phyloP scores from a whole-genome alignment of 805 yeast genomes.

The Yueomyces sinensis region DNA sequence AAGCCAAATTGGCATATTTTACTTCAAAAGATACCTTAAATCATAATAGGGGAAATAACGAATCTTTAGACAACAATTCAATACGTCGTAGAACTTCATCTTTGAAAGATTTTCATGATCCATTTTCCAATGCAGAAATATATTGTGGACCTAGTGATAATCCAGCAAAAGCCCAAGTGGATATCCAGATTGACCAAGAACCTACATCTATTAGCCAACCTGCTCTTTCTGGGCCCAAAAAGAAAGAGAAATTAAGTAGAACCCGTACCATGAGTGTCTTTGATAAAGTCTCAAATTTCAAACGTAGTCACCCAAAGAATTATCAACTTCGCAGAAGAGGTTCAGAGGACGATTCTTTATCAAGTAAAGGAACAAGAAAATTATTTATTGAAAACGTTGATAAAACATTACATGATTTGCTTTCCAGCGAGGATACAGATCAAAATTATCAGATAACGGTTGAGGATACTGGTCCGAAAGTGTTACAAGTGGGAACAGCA shows the following conservation, averaged over 20 bases:
- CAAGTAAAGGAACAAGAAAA: constrained; percentile 25
- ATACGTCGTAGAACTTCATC: constrained; percentile 31
- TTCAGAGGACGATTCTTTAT: constrained; percentile 37
- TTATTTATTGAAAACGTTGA: constrained; percentile 70
- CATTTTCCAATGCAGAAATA: constrained; percentile 52
- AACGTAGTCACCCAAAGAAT: constrained; percentile 1
- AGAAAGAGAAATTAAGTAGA: constrained; percentile 28
- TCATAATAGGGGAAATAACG: too few relatives aligned
- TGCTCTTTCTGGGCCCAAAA: not conserved
- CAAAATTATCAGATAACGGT: constrained; percentile 72
- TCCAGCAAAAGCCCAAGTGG: constrained; percentile 27
- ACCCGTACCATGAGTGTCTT: constrained; percentile 44
- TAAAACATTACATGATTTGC: constrained; percentile 51
- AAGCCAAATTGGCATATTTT: too few relatives aligned
- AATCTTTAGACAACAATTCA: too few relatives aligned
- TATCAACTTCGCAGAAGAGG: constrained; percentile 33
- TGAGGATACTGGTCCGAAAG: constrained; percentile 77
- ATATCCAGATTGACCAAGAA: not conserved
- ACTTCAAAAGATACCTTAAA: too few relatives aligned
- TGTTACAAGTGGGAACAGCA: constrained; percentile 66
- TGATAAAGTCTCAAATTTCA: constrained; percentile 19
- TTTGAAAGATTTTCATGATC: constrained; percentile 39
- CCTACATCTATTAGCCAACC: not conserved
- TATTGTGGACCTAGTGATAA: constrained; percentile 56
- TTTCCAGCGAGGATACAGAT: constrained; percentile 76